phyloP scores from a whole-genome alignment of 1,284 basidiomycete genomes.

The Ustilago hordei region DNA sequence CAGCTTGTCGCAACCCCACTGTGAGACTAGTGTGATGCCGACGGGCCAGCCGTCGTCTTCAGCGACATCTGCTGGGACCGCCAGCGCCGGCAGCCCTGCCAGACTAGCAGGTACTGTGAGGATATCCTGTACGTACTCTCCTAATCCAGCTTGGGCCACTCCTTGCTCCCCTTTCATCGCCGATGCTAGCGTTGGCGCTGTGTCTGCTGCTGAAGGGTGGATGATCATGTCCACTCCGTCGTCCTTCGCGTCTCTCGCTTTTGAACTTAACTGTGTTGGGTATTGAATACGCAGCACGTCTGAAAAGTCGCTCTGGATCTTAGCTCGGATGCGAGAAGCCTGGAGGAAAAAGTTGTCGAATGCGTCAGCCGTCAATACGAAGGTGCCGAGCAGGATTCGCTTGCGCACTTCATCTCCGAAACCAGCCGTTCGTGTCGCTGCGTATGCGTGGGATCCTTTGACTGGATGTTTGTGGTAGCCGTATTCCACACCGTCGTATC shows the following conservation, averaged over 20 bases:
- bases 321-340: slow-evolving; percentile 82
- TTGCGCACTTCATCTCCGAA: slow-evolving; percentile 89
- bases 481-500: slow-evolving; percentile 84
- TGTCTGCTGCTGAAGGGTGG: slow-evolving; percentile 74
- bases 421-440: slow-evolving; percentile 72
- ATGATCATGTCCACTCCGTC: slow-evolving; percentile 80
- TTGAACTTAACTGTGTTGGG: neutral
- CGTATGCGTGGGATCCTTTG: slow-evolving; percentile 51
- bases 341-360: slow-evolving; percentile 97
- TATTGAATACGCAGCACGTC: slow-evolving; percentile 75
- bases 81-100: slow-evolving; percentile 86
- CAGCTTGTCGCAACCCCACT: slow-evolving; percentile 86
- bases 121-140: slow-evolving; percentile 87
- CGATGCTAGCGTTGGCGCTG: slow-evolving; percentile 9
- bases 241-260: neutral
- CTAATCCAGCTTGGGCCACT: slow-evolving; percentile 6
- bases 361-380: slow-evolving; percentile 89
- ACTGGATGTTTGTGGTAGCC: slow-evolving; percentile 67
- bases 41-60: slow-evolving; percentile 77
- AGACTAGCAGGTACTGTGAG: slow-evolving; percentile 91
- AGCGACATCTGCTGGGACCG: slow-evolving; percentile 75
- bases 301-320: slow-evolving; percentile 81
- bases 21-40: slow-evolving; percentile 85
- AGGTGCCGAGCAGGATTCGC: slow-evolving; percentile 90
- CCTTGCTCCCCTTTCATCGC: neutral